phyloP scores from a whole-genome alignment of 345 rosid genomes.

The Eucalyptus coolabah region DNA sequence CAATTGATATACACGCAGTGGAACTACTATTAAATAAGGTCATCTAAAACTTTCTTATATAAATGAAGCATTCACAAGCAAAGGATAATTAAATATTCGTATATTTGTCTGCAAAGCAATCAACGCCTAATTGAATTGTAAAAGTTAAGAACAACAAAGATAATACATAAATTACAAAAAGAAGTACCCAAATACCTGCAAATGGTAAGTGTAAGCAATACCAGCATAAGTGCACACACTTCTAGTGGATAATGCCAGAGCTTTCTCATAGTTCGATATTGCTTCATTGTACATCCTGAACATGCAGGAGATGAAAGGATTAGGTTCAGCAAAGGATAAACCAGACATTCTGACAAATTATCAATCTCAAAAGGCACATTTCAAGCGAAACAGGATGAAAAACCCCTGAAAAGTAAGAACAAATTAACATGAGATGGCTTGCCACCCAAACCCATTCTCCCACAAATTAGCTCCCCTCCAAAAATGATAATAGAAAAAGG shows the following conservation, averaged over 20 bases:
- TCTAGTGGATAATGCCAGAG: conserved; percentile 65
- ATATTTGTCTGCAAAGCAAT: background rate
- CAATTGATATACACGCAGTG: background rate
- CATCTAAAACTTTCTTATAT: background rate
- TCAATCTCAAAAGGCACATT: background rate
- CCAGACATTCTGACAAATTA: background rate
- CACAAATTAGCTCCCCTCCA: background rate
- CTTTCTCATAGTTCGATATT: conserved; percentile 65
- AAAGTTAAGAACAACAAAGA: background rate
- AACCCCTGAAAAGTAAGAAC: background rate
- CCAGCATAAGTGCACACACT: conserved; percentile 94
- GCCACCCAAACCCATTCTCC: background rate
- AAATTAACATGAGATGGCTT: background rate
- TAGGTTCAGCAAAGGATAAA: background rate
- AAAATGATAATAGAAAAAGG: background rate
- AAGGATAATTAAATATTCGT: background rate
- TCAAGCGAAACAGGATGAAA: background rate
- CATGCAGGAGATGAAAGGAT: background rate
- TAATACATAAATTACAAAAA: background rate
- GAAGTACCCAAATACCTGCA: conserved; percentile 48
- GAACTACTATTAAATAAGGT: background rate
- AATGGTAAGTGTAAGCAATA: conserved; percentile 89
- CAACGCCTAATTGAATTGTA: background rate
- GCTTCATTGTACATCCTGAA: conserved; percentile 70
- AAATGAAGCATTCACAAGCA: background rate